Conservation (phyloP, 768 basidiomycete species). For the Suillus variegatus region DNA sequence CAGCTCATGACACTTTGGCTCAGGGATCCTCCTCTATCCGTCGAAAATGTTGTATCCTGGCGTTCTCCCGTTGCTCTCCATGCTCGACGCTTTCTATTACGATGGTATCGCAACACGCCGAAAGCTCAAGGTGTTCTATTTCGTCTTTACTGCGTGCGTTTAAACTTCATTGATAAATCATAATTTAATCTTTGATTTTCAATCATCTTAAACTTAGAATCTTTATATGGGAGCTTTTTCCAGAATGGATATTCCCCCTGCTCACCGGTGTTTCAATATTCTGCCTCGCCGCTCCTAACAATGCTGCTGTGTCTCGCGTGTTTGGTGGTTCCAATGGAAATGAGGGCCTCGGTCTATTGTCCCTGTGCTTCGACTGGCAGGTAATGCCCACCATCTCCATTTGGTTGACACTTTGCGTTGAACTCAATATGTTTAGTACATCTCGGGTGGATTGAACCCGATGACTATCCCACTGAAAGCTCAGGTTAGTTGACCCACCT, state of each 20-base stretch:
- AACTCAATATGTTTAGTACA: conserved; percentile 38
- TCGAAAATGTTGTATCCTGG: conserved; percentile 46
- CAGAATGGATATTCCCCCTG: conserved; percentile 34
- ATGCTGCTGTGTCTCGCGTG: conserved; percentile 50
- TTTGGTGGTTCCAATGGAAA: conserved; percentile 66
- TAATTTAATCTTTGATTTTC: neutral
- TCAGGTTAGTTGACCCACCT: conserved; percentile 27
- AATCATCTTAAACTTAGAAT: conserved; percentile 25
- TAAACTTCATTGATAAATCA: neutral
- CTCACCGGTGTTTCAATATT: conserved; percentile 60
- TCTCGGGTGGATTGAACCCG: conserved; percentile 38
- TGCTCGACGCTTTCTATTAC: conserved; percentile 40
- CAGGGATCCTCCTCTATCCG: conserved; percentile 40
- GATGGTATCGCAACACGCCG: conserved; percentile 40
- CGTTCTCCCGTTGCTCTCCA: conserved; percentile 24
- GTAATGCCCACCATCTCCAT: conserved; percentile 8
- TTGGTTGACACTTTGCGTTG: conserved; percentile 39
- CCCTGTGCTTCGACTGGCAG: conserved; percentile 66
- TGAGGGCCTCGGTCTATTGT: conserved; percentile 61
- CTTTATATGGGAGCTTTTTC: conserved; percentile 46
- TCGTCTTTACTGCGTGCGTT: conserved; percentile 31
- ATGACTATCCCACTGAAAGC: conserved; percentile 56
- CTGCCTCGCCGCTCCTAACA: conserved; percentile 53
- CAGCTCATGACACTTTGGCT: neutral
- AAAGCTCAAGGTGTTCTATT: conserved; percentile 52